phyloP scores from a whole-genome alignment of 2,329 filamentous ascomycete genomes.

The Colletotrichum nymphaeae region DNA sequence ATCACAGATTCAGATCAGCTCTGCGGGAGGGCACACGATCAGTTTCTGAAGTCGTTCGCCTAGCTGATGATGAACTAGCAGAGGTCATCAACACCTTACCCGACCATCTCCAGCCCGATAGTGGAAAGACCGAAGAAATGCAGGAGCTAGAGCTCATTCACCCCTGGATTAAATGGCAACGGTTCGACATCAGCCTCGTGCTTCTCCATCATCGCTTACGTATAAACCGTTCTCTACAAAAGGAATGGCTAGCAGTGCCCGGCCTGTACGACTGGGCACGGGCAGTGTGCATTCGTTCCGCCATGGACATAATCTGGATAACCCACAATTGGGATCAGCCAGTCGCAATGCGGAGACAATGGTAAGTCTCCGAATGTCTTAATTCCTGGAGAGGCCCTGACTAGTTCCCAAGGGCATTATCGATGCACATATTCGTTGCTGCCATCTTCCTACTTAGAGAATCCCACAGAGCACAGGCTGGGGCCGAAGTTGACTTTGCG shows the following conservation, averaged over 20 bases:
- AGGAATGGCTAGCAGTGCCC: neutral
- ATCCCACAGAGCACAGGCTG: neutral
- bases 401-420: conserved; percentile 7
- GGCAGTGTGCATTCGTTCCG: conserved; percentile 18
- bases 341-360: conserved; percentile 23
- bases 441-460: conserved; percentile 23
- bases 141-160: neutral
- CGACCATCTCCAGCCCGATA: conserved; percentile 28
- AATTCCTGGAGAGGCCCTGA: neutral
- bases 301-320: conserved; percentile 29
- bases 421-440: conserved; percentile 22
- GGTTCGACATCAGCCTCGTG: conserved; percentile 33
- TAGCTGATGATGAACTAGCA: conserved; percentile 26
- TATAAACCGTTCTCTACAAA: conserved; percentile 26
- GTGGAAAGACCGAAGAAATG: neutral
- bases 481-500: neutral
- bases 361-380: neutral
- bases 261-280: conserved; percentile 22
- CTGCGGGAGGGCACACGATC: neutral
- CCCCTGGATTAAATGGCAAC: conserved; percentile 34
- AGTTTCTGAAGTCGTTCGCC: conserved; percentile 13
- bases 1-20: conserved; percentile 25
- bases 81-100: conserved; percentile 35
- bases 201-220: conserved; percentile 29
- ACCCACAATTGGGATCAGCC: conserved; percentile 31